Percentiles rank a stretch among this genome's conserved stretches.
Evolutionary conservation across 768 basidiomycete species (phyloP).

Genomic region (Calocybe gangraenosa): DNA sequence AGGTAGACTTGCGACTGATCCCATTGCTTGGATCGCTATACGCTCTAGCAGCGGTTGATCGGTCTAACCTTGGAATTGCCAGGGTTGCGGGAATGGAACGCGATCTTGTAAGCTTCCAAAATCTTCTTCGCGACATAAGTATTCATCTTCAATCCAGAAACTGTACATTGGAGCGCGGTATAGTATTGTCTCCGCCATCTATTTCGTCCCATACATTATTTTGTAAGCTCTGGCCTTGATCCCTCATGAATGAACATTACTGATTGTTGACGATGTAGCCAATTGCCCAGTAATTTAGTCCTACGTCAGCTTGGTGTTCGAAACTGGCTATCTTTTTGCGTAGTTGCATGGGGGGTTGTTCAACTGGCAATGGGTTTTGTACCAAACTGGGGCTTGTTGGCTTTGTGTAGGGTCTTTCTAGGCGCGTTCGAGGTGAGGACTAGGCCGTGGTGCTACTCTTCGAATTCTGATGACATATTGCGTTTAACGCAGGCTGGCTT

Average conservation of each 20-base stretch:
- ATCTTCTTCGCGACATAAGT: neutral
- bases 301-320: slow-evolving; percentile 40
- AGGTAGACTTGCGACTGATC: slow-evolving; percentile 30
- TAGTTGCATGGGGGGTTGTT: slow-evolving; percentile 39
- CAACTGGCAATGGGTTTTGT: slow-evolving; percentile 47
- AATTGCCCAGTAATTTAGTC: slow-evolving; percentile 40
- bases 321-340: slow-evolving; percentile 37
- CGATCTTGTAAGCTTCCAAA: slow-evolving; percentile 23
- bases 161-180: slow-evolving; percentile 36
- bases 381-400: slow-evolving; percentile 35
- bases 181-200: slow-evolving; percentile 41
- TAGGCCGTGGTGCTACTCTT: neutral
- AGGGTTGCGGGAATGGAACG: slow-evolving; percentile 32
- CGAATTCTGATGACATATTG: neutral
- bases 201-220: slow-evolving; percentile 45
- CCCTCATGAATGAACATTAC: neutral
- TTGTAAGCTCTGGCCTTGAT: slow-evolving; percentile 27
- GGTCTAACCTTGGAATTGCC: slow-evolving; percentile 30
- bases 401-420: slow-evolving; percentile 35
- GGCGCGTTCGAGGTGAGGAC: slow-evolving; percentile 38
- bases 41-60: slow-evolving; percentile 30
- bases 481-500: slow-evolving; percentile 37
- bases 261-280: slow-evolving; percentile 21
- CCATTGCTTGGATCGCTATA: slow-evolving; percentile 32
- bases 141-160: slow-evolving; percentile 21